Conservation (phyloP, 306 rosid species). For the Malus sieversii region DNA sequence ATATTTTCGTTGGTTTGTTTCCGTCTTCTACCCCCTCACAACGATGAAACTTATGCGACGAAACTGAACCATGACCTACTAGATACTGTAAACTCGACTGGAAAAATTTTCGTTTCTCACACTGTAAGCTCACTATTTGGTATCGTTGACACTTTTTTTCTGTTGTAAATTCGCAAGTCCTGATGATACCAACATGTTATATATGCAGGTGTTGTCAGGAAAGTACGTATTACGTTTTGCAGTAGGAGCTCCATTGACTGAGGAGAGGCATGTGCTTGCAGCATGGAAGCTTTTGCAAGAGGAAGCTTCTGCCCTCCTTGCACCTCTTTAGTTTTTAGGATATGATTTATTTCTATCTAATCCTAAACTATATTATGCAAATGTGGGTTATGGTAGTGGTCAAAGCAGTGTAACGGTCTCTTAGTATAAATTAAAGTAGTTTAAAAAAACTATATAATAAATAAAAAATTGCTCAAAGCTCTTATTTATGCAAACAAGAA, state of each 20-base stretch:
- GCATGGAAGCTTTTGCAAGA: slow-evolving; percentile 78
- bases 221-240: slow-evolving; percentile 62
- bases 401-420: too few relatives aligned
- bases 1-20: slow-evolving; percentile 81
- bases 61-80: slow-evolving; percentile 55
- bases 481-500: background rate
- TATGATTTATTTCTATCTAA: background rate
- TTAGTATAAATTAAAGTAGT: too few relatives aligned
- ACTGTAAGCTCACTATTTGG: slow-evolving; percentile 46
- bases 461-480: background rate
- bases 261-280: slow-evolving; percentile 56
- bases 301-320: slow-evolving; percentile 58
- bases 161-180: background rate
- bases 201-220: slow-evolving; percentile 71
- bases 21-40: slow-evolving; percentile 49
- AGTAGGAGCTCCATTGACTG: slow-evolving; percentile 95
- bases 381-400: too few relatives aligned
- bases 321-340: slow-evolving; percentile 1
- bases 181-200: background rate
- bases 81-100: slow-evolving; percentile 64
- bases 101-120: slow-evolving; percentile 69
- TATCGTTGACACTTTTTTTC: background rate
- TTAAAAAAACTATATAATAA: background rate
- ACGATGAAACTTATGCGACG: slow-evolving; percentile 41
- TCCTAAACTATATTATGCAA: too few relatives aligned